Conservation (phyloP, 805 yeast species). For the Wickerhamiella shivajii region DNA sequence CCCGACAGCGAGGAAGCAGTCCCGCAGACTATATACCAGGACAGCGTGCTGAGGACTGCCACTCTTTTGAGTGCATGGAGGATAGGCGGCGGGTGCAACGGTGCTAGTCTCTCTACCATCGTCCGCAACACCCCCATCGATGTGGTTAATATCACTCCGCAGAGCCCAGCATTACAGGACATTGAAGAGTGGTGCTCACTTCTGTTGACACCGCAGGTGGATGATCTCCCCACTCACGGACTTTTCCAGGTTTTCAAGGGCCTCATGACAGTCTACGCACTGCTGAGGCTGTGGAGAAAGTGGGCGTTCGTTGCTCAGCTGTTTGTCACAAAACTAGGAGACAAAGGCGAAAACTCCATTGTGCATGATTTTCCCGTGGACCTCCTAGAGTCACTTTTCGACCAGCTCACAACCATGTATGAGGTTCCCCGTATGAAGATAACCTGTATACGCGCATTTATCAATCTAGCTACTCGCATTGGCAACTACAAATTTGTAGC, state of each 20-base stretch:
- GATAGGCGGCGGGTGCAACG: conserved; percentile 35
- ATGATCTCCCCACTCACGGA: conserved; percentile 33
- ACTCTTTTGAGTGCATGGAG: conserved; percentile 43
- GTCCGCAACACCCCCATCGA: conserved; percentile 28
- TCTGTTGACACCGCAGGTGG: conserved; percentile 32
- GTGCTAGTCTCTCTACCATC: conserved; percentile 30
- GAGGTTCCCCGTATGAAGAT: conserved; percentile 38
- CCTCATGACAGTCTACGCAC: conserved; percentile 48
- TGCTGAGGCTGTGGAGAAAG: conserved; percentile 49
- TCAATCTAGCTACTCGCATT: conserved; percentile 32
- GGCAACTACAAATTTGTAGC: conserved; percentile 34
- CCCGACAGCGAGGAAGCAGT: conserved; percentile 47
- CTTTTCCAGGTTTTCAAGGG: conserved; percentile 53
- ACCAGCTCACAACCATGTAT: conserved; percentile 37
- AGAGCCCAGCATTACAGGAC: conserved; percentile 24
- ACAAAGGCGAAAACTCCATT: not conserved
- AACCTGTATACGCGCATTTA: conserved; percentile 37
- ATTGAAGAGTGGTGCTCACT: conserved; percentile 37
- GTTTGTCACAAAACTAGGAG: conserved; percentile 28
- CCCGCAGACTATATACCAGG: conserved; percentile 70
- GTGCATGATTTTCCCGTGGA: conserved; percentile 20
- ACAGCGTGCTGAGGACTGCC: conserved; percentile 47
- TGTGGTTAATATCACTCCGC: conserved; percentile 14
- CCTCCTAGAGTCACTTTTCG: conserved; percentile 24
- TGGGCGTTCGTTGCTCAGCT: conserved; percentile 53